These are phyloP conservation scores for Sphenostylis stenocarpa DNA, from an alignment of 306 rosid species.

Conservation along the genomic window DNA sequence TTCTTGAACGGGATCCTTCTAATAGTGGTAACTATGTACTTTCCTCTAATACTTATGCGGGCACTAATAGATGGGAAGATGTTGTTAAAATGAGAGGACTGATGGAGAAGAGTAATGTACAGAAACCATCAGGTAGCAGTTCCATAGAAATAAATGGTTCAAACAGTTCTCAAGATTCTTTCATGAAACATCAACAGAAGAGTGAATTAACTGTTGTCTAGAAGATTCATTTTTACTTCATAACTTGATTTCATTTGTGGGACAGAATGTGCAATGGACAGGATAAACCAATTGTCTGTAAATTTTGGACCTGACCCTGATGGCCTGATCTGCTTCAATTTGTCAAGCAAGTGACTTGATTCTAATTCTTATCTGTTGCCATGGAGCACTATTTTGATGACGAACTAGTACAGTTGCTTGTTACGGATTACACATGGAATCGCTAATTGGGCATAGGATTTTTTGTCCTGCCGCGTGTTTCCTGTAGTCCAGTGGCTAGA, in stretches of 20 bases:
- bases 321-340: too few species aligned
- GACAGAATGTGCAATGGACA: not conserved
- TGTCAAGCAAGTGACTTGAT: not conserved
- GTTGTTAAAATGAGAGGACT: conserved; percentile 66
- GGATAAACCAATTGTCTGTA: not conserved
- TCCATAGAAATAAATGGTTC: conserved; percentile 55
- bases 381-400: not conserved
- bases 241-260: conserved; percentile 1
- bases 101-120: conserved; percentile 64
- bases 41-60: conserved; percentile 68
- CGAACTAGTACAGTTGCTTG: not conserved
- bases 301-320: not conserved
- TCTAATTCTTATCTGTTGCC: not conserved
- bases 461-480: too few species aligned
- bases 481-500: too few species aligned
- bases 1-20: conserved; percentile 71
- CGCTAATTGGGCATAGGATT: not conserved
- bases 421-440: not conserved
- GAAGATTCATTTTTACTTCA: not conserved
- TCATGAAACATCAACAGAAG: not conserved
- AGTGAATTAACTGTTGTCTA: not conserved
- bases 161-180: conserved; percentile 25
- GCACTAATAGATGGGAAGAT: conserved; percentile 85
- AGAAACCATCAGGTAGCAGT: conserved; percentile 78
- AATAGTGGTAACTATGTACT: conserved; percentile 77